Percentiles rank a stretch among this genome's conserved stretches.
Evolutionary conservation across 2,329 filamentous ascomycete species (phyloP).

Genomic region (Trichoderma guizhouense): DNA sequence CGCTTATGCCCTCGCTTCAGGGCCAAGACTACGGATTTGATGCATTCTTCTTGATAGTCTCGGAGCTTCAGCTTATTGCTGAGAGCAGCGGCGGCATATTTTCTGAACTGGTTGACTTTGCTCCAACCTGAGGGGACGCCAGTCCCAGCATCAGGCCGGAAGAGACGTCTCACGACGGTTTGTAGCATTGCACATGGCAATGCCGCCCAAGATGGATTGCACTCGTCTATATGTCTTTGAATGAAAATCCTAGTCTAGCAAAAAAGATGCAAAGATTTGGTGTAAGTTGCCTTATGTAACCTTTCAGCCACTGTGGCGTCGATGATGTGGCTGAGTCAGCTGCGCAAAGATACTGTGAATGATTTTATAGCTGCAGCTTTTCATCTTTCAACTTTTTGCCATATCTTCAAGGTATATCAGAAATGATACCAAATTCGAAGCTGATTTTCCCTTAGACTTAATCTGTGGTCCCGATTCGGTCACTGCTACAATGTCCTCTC

Average conservation of each 20-base stretch:
- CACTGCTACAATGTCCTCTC: slow-evolving; percentile 30
- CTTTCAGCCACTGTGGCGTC: slow-evolving; percentile 15
- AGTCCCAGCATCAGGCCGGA: slow-evolving; percentile 22
- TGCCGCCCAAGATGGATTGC: neutral
- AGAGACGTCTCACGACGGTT: slow-evolving; percentile 28
- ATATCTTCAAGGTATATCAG: neutral
- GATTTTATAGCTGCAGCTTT: neutral
- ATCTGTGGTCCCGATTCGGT: neutral
- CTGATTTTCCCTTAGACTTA: neutral
- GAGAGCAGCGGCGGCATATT: slow-evolving; percentile 24
- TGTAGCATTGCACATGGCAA: slow-evolving; percentile 39
- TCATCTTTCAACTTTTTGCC: neutral
- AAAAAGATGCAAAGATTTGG: neutral
- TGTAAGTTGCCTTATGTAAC: slow-evolving; percentile 4
- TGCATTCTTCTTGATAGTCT: slow-evolving; percentile 88
- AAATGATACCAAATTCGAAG: neutral
- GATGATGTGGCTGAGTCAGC: slow-evolving; percentile 2
- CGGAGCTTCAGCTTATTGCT: slow-evolving; percentile 58
- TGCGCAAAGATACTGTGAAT: neutral
- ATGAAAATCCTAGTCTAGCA: slow-evolving; percentile 4
- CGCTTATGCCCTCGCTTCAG: slow-evolving; percentile 70
- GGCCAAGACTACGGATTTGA: slow-evolving; percentile 71
- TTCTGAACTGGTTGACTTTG: neutral
- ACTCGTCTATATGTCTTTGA: neutral
- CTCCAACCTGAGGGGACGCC: slow-evolving; percentile 10